Percentiles rank a stretch among this genome's conserved stretches.
Evolutionary conservation across 1,284 basidiomycete genomes (phyloP).

Genomic region (Takashimella tepidaria): DNA sequence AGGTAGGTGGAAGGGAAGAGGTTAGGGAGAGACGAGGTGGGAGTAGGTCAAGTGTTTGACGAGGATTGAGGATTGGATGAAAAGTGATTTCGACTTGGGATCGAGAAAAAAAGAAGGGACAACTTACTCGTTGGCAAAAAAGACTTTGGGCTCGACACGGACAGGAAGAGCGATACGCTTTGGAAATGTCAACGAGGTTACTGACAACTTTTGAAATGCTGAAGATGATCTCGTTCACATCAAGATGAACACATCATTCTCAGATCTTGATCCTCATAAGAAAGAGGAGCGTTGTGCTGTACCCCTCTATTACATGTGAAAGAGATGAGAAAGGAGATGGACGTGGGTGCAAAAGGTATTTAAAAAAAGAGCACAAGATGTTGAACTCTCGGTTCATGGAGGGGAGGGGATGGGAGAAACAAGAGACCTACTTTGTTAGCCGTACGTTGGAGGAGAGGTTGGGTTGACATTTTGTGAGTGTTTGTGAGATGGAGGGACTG

Average conservation of each 20-base stretch:
- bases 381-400: background rate
- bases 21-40: background rate
- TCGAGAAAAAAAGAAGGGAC: background rate
- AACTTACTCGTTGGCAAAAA: conserved; percentile 83
- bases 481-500: too few relatives aligned
- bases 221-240: too few relatives aligned
- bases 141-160: conserved; percentile 81
- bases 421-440: conserved; percentile 59
- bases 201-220: too few relatives aligned
- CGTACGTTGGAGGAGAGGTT: conserved; percentile 93
- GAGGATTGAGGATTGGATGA: background rate
- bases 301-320: background rate
- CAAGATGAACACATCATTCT: too few relatives aligned
- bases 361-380: too few relatives aligned
- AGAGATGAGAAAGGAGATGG: background rate
- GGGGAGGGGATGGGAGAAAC: background rate
- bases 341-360: too few relatives aligned
- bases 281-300: too few relatives aligned
- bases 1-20: background rate
- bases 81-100: background rate
- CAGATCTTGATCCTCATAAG: too few relatives aligned
- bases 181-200: background rate
- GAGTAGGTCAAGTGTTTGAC: background rate
- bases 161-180: conserved; percentile 87
- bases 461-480: conserved; percentile 93